Evolutionary conservation across 345 rosid genomes (phyloP).

Genomic region (Lepidium africanum): DNA sequence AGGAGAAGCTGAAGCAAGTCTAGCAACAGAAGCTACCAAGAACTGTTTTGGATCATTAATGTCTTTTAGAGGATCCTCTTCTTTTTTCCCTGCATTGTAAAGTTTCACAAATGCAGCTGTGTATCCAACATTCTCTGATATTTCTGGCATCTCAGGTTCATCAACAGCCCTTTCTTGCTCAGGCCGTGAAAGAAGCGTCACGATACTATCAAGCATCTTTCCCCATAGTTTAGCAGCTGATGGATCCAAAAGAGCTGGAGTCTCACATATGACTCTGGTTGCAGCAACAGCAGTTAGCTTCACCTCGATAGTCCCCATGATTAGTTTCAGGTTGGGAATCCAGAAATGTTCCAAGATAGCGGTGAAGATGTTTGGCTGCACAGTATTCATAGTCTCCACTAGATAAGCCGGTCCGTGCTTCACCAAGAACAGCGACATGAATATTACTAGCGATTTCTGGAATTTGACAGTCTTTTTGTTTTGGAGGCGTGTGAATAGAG

Average conservation of each 20-base stretch:
- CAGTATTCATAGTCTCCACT: conserved; percentile 67
- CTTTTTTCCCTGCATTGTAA: conserved; percentile 82
- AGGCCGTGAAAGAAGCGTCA: conserved; percentile 76
- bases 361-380: conserved; percentile 56
- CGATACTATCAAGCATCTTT: conserved; percentile 71
- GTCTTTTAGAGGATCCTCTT: conserved; percentile 80
- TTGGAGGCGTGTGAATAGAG: conserved; percentile 68
- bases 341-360: conserved; percentile 74
- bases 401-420: conserved; percentile 71
- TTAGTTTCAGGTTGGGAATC: conserved; percentile 78
- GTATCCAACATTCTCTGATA: conserved; percentile 72
- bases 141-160: conserved; percentile 91
- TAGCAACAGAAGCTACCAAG: conserved; percentile 54
- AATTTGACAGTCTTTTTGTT: conserved; percentile 57
- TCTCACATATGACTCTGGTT: conserved; percentile 71
- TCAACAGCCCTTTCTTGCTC: conserved; percentile 72
- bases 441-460: conserved; percentile 67
- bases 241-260: conserved; percentile 58
- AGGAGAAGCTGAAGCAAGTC: conserved; percentile 55
- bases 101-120: conserved; percentile 76
- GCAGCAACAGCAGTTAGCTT: conserved; percentile 84
- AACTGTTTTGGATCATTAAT: conserved; percentile 76
- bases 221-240: conserved; percentile 64
- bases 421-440: conserved; percentile 88
- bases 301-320: conserved; percentile 64